Evolutionary conservation across 169 alveolate genomes (phyloP).

Genomic region (Theileria orientalis): DNA sequence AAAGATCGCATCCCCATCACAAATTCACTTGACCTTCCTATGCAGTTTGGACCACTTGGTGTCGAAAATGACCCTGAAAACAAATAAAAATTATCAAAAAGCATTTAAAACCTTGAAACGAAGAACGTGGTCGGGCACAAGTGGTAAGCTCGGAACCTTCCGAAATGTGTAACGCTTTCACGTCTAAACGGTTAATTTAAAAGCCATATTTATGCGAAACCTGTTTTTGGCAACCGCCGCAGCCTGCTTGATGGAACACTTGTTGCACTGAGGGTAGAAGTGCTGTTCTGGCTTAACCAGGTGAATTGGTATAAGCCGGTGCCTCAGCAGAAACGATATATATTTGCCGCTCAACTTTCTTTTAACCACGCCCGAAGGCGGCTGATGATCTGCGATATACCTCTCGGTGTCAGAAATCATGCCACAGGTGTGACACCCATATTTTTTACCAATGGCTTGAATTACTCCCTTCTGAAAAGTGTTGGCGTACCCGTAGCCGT

Average conservation of each 20-base stretch:
- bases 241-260: constrained; percentile 66
- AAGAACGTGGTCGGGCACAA: constrained; percentile 56
- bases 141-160: constrained; percentile 47
- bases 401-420: constrained; percentile 22
- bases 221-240: constrained; percentile 29
- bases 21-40: constrained; percentile 8
- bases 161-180: constrained; percentile 52
- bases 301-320: constrained; percentile 38
- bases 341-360: constrained; percentile 20
- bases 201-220: background rate
- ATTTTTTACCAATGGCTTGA: constrained; percentile 55
- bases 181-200: constrained; percentile 14
- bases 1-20: constrained; percentile 9
- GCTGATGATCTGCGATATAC: constrained; percentile 79
- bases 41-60: constrained; percentile 38
- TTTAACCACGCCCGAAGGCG: constrained; percentile 70
- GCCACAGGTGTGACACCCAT: constrained; percentile 80
- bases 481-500: constrained; percentile 56
- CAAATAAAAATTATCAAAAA: background rate
- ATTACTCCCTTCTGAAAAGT: constrained; percentile 30
- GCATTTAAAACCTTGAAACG: constrained; percentile 30
- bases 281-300: constrained; percentile 65
- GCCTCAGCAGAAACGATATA: constrained; percentile 51
- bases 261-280: constrained; percentile 73
- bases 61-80: constrained; percentile 36